Evolutionary conservation across 768 basidiomycete species (phyloP), one percentile per base, ranked within the genome.

Genomic region (Boletus tylopilopsis): DNA sequence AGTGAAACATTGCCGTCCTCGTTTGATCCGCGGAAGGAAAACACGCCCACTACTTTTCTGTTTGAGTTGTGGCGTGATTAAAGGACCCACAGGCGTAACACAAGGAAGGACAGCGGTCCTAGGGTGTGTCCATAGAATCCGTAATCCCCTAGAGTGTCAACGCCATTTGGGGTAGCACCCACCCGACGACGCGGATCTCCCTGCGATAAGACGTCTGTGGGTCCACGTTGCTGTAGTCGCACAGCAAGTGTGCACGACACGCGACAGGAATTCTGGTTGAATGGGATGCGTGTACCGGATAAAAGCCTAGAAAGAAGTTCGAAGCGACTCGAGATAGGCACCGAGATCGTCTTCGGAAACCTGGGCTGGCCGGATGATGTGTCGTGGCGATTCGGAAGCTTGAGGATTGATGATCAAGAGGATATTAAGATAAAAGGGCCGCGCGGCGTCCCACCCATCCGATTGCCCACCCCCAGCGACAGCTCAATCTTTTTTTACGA

Each of bases 171-270:
- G 27, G 8, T 13, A 13, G 29, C 29, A 30, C 13, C 12, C 29
- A 12, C 12, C 27, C 27, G 1, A 12, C 12, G 29, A 30, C 29
- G 29, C 12, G 45, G 49, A 57, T 60, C 58, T 42, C 30, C 10
- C 21, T 29, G 42, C 11, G 56, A 59, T 62, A 62, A 61, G 51
- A 47, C 27, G 33, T 4, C 13, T 54, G 52, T 54, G 4, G 58
- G 53, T 50, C 58, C 61, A 57, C 50, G 49, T 54, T 65, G 57
- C 63, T 57, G 62, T 58, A 16, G 47, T n/a, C 4, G 22, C 41
- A 35, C 49, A n/a, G n/a, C 27, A 34, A n/a, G n/a, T 39, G 38
- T 5, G n/a, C 25, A 18, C 16, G 6, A n/a, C 2, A n/a, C n/a
- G n/a, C n/a, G n/a, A n/a, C n/a, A n/a, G n/a, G n/a, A 15, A 39